These are phyloP conservation scores for Phalaenopsis hybrid DNA, from an alignment of 116 monocot species.

Conservation along the genomic window DNA sequence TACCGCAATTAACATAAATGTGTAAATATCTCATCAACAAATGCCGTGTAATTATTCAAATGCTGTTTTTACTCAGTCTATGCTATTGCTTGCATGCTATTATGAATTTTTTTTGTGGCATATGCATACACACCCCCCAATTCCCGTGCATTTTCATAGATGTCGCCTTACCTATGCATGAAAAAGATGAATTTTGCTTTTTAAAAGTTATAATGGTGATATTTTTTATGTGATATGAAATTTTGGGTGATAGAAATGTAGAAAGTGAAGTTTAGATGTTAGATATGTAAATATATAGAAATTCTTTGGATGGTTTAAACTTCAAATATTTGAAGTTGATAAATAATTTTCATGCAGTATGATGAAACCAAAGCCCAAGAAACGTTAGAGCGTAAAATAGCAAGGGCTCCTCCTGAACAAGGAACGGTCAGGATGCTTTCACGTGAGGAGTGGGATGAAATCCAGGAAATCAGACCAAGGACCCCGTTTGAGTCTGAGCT, in stretches of 20 bases:
- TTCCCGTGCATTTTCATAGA: too few species aligned
- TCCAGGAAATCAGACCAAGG: slow-evolving; percentile 90
- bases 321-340: background rate
- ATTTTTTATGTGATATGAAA: too few species aligned
- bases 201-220: too few species aligned
- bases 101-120: background rate
- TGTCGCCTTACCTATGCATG: too few species aligned
- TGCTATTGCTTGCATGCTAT: background rate
- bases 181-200: too few species aligned
- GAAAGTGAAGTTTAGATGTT: too few species aligned
- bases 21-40: background rate
- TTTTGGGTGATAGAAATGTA: too few species aligned
- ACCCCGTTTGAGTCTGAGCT: slow-evolving; percentile 94
- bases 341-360: slow-evolving; percentile 31
- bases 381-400: slow-evolving; percentile 74
- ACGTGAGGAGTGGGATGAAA: slow-evolving; percentile 94
- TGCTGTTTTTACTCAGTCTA: background rate
- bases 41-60: background rate
- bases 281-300: too few species aligned
- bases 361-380: slow-evolving; percentile 89
- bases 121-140: too few species aligned
- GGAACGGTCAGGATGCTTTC: slow-evolving; percentile 92
- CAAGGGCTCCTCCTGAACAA: slow-evolving; percentile 66
- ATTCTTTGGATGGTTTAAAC: background rate
- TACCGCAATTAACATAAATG: background rate